These are phyloP conservation scores for Fraxinus nigra DNA, from an alignment of 305 asterid genomes.

Conservation along the genomic window DNA sequence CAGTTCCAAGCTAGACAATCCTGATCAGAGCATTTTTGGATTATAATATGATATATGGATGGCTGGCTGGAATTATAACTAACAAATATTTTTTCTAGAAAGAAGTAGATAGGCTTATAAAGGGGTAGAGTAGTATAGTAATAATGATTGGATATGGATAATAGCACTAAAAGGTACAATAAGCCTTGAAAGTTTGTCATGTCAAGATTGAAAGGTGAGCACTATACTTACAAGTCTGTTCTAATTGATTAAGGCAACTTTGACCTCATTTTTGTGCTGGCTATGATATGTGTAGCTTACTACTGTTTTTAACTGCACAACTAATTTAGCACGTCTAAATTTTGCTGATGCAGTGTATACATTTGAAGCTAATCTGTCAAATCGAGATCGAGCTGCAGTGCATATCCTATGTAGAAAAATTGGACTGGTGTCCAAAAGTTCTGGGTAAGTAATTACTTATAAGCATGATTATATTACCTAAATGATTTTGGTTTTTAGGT, in stretches of 20 bases:
- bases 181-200: background rate
- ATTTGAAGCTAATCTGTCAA: conserved; percentile 53
- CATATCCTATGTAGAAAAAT: conserved; percentile 60
- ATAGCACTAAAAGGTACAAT: background rate
- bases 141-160: background rate
- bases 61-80: background rate
- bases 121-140: background rate
- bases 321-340: conserved; percentile 5
- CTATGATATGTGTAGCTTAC: background rate
- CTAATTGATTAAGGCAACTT: background rate
- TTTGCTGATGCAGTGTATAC: conserved; percentile 53
- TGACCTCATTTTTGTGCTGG: background rate
- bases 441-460: conserved; percentile 54
- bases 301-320: background rate
- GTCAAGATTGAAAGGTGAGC: background rate
- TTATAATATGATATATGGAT: background rate
- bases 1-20: background rate
- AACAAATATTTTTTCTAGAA: background rate
- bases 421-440: conserved; percentile 78
- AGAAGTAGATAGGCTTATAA: background rate
- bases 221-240: background rate
- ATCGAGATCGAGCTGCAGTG: conserved; percentile 68
- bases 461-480: conserved; percentile 14
- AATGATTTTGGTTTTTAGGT: conserved; percentile 6
- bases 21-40: background rate